A percentile compares a stretch with the other conserved stretches of the same genome.
These are phyloP conservation scores for Hirsutella thompsonii DNA, from an alignment of 2,329 filamentous ascomycete species.

Conservation along the genomic window DNA sequence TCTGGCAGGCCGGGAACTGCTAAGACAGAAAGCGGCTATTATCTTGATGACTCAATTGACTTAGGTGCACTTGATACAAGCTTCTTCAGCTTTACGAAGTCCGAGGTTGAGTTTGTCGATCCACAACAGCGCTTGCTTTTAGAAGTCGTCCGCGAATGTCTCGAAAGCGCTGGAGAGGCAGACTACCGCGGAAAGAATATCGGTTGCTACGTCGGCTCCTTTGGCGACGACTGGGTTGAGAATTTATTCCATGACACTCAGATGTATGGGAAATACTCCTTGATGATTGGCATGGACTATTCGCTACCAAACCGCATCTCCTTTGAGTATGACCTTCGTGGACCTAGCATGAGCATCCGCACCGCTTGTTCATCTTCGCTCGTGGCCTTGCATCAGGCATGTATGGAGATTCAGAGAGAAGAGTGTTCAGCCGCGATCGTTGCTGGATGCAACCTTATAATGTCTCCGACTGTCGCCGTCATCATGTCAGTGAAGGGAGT, in stretches of 20 bases:
- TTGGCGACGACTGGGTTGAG: constrained; percentile 6
- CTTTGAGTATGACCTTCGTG: constrained; percentile 2
- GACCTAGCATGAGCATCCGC: constrained; percentile 3
- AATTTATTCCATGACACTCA: constrained; percentile 4
- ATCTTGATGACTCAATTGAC: constrained; percentile 8
- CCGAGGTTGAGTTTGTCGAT: constrained; percentile 16
- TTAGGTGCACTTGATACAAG: constrained; percentile 11
- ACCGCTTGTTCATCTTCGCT: constrained; percentile 3
- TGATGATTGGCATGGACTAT: constrained; percentile 12
- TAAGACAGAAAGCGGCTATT: constrained; percentile 9
- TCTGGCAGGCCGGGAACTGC: too few relatives aligned
- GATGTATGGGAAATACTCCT: constrained; percentile 5
- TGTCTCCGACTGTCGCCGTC: constrained; percentile 6
- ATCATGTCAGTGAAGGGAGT: constrained; percentile 3
- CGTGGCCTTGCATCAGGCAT: constrained; percentile 1
- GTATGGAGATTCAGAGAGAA: not conserved
- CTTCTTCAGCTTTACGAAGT: constrained; percentile 12
- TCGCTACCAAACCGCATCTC: constrained; percentile 12
- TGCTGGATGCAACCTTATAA: constrained; percentile 8
- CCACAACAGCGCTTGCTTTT: constrained; percentile 18
- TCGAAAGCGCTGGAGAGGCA: constrained; percentile 4
- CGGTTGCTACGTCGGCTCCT: constrained; percentile 6
- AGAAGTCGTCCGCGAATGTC: constrained; percentile 12
- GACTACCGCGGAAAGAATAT: constrained; percentile 1
- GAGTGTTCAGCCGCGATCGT: constrained; percentile 11